Percentiles rank a stretch among this genome's conserved stretches.
phyloP scores from a whole-genome alignment of 106 monocot species.

The Cymbidium sinense region DNA sequence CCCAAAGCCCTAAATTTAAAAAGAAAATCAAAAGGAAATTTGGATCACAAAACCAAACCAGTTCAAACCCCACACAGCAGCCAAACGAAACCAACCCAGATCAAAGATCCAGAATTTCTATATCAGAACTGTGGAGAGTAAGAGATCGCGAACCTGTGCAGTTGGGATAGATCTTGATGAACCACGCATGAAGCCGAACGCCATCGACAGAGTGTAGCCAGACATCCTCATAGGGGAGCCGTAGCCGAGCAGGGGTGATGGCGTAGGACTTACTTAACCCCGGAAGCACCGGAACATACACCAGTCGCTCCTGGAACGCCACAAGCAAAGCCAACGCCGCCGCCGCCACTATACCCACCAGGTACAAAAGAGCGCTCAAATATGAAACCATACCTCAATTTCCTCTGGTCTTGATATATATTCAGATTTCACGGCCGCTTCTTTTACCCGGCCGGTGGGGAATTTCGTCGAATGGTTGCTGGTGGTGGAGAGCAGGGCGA shows the following conservation, averaged over 20 bases:
- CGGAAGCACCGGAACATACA: slow-evolving; percentile 87
- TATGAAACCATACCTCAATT: slow-evolving; percentile 35
- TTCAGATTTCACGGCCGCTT: not conserved
- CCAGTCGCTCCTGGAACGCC: slow-evolving; percentile 81
- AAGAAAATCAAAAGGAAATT: not conserved
- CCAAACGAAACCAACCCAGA: not conserved
- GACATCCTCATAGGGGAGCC: slow-evolving; percentile 78
- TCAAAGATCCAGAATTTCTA: not conserved
- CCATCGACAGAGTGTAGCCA: slow-evolving; percentile 77
- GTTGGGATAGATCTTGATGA: slow-evolving; percentile 56
- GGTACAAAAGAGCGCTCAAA: slow-evolving; percentile 44
- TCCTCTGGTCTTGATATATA: not conserved
- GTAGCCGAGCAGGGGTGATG: slow-evolving; percentile 67
- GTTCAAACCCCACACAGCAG: not conserved
- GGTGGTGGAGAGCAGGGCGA: not conserved
- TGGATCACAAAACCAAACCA: not conserved
- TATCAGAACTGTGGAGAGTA: not conserved
- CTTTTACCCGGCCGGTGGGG: not conserved
- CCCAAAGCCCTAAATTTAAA: not conserved
- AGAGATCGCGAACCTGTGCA: slow-evolving; percentile 28
- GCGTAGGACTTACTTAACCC: slow-evolving; percentile 62
- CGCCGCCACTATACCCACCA: slow-evolving; percentile 42
- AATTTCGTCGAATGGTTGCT: not conserved
- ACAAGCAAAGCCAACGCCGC: slow-evolving; percentile 64
- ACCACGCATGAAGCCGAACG: slow-evolving; percentile 86